Evolutionary conservation across 441 rosid species (phyloP).

Genomic region (Jatropha podagrica): DNA sequence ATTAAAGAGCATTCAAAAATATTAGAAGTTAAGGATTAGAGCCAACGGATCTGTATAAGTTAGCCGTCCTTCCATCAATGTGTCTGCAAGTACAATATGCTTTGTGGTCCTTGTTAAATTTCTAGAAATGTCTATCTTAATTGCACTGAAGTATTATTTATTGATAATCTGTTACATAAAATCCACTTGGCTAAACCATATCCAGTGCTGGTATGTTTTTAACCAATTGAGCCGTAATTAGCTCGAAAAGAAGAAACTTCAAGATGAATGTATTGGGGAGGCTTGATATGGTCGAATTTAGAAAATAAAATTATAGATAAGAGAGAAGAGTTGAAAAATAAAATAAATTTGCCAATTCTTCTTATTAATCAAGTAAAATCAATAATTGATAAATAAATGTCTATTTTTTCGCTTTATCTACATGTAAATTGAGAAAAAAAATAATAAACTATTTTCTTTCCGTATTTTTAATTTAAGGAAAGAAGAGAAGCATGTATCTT

Average conservation of each 20-base stretch:
- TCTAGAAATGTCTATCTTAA: too few relatives aligned
- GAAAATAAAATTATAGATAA: not conserved
- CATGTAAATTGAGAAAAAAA: slow-evolving; percentile 18
- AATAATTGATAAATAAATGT: slow-evolving; percentile 23
- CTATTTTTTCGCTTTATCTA: slow-evolving; percentile 17
- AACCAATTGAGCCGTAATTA: too few relatives aligned
- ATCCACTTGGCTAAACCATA: not conserved
- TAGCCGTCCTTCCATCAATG: too few relatives aligned
- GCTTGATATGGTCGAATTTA: too few relatives aligned
- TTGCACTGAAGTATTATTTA: too few relatives aligned
- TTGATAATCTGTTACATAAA: not conserved
- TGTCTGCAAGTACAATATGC: too few relatives aligned
- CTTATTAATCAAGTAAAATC: slow-evolving; percentile 12
- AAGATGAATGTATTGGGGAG: too few relatives aligned
- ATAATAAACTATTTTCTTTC: slow-evolving; percentile 10
- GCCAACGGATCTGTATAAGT: too few relatives aligned
- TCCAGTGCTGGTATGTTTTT: too few relatives aligned
- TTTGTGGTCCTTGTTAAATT: too few relatives aligned
- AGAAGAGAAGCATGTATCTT: slow-evolving; percentile 14
- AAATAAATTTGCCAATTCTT: not conserved
- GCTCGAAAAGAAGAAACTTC: too few relatives aligned
- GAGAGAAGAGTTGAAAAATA: not conserved
- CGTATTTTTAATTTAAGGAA: not conserved
- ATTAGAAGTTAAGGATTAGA: not conserved
- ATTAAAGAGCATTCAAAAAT: not conserved